phyloP scores from a whole-genome alignment of 2,329 filamentous ascomycete species.

The Sphaerulina vaccinii region DNA sequence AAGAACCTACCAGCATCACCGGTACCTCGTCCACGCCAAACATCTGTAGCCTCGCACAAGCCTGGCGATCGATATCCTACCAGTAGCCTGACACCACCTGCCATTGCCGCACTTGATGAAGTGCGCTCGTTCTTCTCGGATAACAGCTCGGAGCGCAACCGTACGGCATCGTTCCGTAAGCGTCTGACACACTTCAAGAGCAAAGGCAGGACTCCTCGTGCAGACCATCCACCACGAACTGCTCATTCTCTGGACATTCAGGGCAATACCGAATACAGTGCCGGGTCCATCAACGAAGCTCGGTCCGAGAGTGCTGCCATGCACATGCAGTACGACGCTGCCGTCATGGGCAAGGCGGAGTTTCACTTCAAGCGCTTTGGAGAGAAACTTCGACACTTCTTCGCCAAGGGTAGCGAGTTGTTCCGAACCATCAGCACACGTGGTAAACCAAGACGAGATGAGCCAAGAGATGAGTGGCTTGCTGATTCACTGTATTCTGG shows the following conservation, averaged over 20 bases:
- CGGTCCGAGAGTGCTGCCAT: conserved; percentile 27
- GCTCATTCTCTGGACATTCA: conserved; percentile 28
- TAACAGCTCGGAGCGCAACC: conserved; percentile 37
- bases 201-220: conserved; percentile 18
- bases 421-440: conserved; percentile 33
- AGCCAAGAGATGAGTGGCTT: conserved; percentile 27
- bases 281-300: conserved; percentile 28
- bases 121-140: conserved; percentile 46
- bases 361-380: conserved; percentile 42
- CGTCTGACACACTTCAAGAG: conserved; percentile 34
- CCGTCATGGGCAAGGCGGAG: conserved; percentile 42
- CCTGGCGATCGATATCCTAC: conserved; percentile 52
- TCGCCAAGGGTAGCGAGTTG: conserved; percentile 38
- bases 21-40: conserved; percentile 16
- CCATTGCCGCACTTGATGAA: conserved; percentile 42
- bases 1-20: conserved; percentile 22
- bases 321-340: conserved; percentile 34
- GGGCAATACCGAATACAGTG: conserved; percentile 33
- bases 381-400: conserved; percentile 40
- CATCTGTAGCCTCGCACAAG: conserved; percentile 32
- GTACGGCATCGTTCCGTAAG: conserved; percentile 38
- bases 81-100: conserved; percentile 46
- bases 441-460: conserved; percentile 13
- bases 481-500: conserved; percentile 34
- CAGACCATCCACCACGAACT: conserved; percentile 20